Percentiles rank a stretch among this genome's conserved stretches.
Evolutionary conservation across 805 yeast species (phyloP).

Genomic region (Scheffersomyces stipitis): DNA sequence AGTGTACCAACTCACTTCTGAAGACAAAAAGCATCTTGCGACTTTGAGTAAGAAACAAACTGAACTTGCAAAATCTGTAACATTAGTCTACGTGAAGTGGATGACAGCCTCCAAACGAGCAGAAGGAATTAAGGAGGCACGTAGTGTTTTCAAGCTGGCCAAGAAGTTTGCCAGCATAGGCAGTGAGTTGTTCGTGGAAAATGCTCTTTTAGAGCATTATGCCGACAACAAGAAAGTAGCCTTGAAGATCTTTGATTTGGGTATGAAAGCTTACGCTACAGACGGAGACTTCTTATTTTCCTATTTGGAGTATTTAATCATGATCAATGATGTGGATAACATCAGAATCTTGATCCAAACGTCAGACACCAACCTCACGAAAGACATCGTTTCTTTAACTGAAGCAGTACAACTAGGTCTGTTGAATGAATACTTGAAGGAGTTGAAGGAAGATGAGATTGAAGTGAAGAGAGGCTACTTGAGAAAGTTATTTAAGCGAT

Average conservation of each 20-base stretch:
- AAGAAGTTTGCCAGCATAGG: constrained; percentile 57
- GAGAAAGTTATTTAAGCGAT: constrained; percentile 39
- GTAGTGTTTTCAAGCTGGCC: constrained; percentile 67
- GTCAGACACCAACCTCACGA: constrained; percentile 55
- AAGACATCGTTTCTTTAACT: constrained; percentile 27
- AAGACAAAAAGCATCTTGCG: constrained; percentile 13
- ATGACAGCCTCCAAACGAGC: constrained; percentile 72
- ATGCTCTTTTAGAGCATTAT: constrained; percentile 77
- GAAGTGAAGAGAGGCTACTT: constrained; percentile 24
- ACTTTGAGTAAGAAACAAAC: constrained; percentile 19
- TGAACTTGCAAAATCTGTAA: constrained; percentile 41
- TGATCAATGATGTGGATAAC: constrained; percentile 66
- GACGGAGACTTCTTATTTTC: constrained; percentile 63
- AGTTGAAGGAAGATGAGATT: constrained; percentile 15
- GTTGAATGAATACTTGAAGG: constrained; percentile 49
- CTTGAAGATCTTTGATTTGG: constrained; percentile 73
- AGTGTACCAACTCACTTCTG: constrained; percentile 15
- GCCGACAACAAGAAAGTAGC: constrained; percentile 70
- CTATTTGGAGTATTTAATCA: constrained; percentile 72
- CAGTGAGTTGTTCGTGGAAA: constrained; percentile 75
- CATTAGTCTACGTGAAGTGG: constrained; percentile 65
- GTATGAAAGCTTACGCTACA: constrained; percentile 56
- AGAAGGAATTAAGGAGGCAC: constrained; percentile 68
- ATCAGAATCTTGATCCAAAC: constrained; percentile 83
- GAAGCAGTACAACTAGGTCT: constrained; percentile 24